Conservation (phyloP, 805 yeast species). For the Debaryomyces hansenii region DNA sequence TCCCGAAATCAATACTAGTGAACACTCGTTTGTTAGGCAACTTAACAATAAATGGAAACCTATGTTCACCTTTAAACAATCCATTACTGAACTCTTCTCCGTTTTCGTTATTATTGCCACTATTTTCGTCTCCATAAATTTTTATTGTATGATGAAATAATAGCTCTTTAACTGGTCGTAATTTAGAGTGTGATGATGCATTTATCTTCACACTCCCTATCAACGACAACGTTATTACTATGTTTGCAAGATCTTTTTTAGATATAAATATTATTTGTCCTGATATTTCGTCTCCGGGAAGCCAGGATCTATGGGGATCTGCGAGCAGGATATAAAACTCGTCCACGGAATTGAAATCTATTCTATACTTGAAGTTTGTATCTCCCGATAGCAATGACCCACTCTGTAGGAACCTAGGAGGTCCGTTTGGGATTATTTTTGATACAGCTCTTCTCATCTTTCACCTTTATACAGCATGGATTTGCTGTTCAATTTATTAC, state of each 20-base stretch:
- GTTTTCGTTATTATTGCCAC: slow-evolving; percentile 12
- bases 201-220: slow-evolving; percentile 58
- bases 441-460: slow-evolving; percentile 54
- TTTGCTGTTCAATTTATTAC: not conserved
- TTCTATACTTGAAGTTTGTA: slow-evolving; percentile 16
- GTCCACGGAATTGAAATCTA: slow-evolving; percentile 45
- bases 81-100: slow-evolving; percentile 42
- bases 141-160: slow-evolving; percentile 60
- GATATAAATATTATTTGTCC: slow-evolving; percentile 63
- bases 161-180: slow-evolving; percentile 50
- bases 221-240: slow-evolving; percentile 53
- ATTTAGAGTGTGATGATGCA: slow-evolving; percentile 51
- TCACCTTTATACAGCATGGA: not conserved
- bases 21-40: slow-evolving; percentile 73
- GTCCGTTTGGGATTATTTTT: slow-evolving; percentile 32
- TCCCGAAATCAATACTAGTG: slow-evolving; percentile 79
- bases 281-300: slow-evolving; percentile 74
- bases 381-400: not conserved
- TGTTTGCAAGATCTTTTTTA: slow-evolving; percentile 54
- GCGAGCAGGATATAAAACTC: slow-evolving; percentile 72
- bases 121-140: slow-evolving; percentile 50
- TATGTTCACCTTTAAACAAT: slow-evolving; percentile 78
- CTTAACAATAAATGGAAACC: slow-evolving; percentile 81
- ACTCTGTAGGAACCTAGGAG: slow-evolving; percentile 5
- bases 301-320: slow-evolving; percentile 72